Conservation (phyloP, 1,284 basidiomycete species). For the Pyrrhoderma lamaoense region DNA sequence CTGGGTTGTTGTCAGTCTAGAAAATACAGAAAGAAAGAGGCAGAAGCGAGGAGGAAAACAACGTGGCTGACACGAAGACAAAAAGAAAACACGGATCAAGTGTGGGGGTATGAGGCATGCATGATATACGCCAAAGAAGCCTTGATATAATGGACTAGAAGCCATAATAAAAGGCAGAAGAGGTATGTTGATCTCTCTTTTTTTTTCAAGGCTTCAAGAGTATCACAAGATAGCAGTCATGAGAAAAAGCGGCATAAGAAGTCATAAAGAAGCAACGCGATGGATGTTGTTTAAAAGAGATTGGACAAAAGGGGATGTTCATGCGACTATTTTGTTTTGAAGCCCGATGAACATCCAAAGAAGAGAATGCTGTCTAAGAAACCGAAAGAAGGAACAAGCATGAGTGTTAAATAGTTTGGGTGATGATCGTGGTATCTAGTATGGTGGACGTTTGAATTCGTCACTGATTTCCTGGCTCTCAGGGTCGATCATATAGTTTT, state of each 20-base stretch:
- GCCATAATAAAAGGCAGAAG: not conserved
- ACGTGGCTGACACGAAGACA: no score
- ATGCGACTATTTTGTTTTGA: no score
- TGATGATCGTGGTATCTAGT: slow-evolving; percentile 1
- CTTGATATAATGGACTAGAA: not conserved
- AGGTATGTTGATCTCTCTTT: not conserved
- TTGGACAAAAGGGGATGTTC: no score
- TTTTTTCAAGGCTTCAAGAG: not conserved
- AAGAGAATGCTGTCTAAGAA: no score
- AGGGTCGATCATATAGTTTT: slow-evolving; percentile 15
- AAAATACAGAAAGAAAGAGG: no score
- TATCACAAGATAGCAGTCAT: not conserved
- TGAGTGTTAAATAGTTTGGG: no score
- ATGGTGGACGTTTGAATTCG: slow-evolving; percentile 18
- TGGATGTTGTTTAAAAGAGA: not conserved
- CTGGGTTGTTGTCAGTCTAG: no score
- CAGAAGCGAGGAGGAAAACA: no score
- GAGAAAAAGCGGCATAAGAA: not conserved
- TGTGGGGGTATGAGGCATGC: no score
- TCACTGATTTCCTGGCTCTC: slow-evolving; percentile 18
- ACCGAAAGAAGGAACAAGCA: no score
- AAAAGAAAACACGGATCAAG: no score
- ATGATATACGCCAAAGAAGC: not conserved
- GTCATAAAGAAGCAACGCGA: not conserved
- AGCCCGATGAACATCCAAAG: no score